phyloP scores from a whole-genome alignment of 257 asterid species.

The Mentha longifolia region DNA sequence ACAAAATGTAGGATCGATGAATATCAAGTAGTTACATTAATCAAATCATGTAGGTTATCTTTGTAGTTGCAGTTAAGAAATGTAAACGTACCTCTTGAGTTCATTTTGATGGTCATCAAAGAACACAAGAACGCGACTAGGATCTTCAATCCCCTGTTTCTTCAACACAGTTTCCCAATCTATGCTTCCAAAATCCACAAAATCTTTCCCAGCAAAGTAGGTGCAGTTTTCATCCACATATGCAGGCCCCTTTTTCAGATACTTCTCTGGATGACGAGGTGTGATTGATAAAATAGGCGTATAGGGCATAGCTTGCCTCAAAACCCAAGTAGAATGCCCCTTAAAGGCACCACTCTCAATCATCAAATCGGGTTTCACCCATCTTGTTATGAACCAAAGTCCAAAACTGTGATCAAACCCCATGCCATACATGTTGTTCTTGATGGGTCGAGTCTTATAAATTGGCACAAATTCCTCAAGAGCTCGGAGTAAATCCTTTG shows the following conservation, averaged over 20 bases:
- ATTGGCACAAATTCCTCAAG: constrained; percentile 92
- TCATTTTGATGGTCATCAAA: constrained; percentile 98
- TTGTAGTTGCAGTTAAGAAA: neutral
- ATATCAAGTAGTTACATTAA: neutral
- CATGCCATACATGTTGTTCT: constrained; percentile 93
- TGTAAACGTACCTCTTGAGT: constrained; percentile 65
- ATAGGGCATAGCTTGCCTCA: constrained; percentile 93
- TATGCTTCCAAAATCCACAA: constrained; percentile 93
- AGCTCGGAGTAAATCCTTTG: constrained; percentile 75
- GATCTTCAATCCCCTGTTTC: constrained; percentile 74
- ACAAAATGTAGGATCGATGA: neutral
- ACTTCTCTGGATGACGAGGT: constrained; percentile 96
- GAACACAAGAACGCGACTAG: constrained; percentile 74
- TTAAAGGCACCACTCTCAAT: constrained; percentile 97
- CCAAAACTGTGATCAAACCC: constrained; percentile 98
- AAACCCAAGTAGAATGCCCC: constrained; percentile 98
- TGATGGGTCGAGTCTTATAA: constrained; percentile 85
- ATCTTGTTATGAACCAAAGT: constrained; percentile 86
- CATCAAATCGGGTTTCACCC: constrained; percentile 93
- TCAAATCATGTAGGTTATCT: neutral
- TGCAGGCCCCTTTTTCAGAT: constrained; percentile 93
- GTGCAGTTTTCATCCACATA: constrained; percentile 96
- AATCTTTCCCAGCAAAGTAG: constrained; percentile 90
- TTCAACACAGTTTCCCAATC: constrained; percentile 80
- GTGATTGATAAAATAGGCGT: constrained; percentile 73